Percentiles rank a stretch among this genome's conserved stretches.
phyloP scores from a whole-genome alignment of 257 asterid genomes.

The Penstemon newberryi region DNA sequence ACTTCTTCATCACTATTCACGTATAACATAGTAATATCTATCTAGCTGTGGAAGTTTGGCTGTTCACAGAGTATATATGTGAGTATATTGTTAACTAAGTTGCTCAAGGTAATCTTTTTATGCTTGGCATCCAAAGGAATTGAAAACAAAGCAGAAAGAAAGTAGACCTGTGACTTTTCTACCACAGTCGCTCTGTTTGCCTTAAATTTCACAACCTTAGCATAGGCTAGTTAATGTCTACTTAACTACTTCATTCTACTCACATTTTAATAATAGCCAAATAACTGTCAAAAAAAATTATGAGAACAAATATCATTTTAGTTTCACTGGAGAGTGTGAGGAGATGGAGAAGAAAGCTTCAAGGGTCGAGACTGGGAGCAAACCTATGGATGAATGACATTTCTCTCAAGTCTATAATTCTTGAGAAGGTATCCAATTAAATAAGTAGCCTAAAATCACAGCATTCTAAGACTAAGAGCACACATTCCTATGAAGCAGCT shows the following conservation, averaged over 20 bases:
- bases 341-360: too few species aligned
- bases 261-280: not conserved
- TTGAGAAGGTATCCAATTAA: too few species aligned
- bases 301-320: not conserved
- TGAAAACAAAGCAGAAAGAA: not conserved
- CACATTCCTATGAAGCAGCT: too few species aligned
- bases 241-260: not conserved
- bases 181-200: not conserved
- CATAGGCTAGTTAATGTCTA: not conserved
- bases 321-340: too few species aligned
- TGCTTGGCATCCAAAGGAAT: not conserved
- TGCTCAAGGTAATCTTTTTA: not conserved
- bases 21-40: too few species aligned
- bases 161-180: not conserved
- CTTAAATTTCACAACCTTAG: not conserved
- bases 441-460: too few species aligned
- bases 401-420: too few species aligned
- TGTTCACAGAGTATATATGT: not conserved
- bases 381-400: too few species aligned
- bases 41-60: not conserved
- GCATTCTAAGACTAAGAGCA: too few species aligned
- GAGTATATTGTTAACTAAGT: not conserved
- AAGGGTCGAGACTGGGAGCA: too few species aligned
- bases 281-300: not conserved
- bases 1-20: not conserved